phyloP scores from a whole-genome alignment of 2,329 filamentous ascomycete genomes.

The Aspergillus versicolor region DNA sequence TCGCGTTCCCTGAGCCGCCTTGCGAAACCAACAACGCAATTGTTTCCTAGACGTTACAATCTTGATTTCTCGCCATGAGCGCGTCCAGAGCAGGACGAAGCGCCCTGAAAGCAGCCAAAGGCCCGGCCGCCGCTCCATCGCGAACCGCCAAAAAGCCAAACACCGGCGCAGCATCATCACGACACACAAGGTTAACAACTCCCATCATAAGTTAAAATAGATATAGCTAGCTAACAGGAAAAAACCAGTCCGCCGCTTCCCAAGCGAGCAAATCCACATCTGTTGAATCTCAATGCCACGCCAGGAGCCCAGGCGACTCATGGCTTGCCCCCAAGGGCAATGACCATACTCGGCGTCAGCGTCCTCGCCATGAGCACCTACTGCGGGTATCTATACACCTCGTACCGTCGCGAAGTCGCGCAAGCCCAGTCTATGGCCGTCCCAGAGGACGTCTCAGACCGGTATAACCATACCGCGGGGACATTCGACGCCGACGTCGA shows the following conservation, averaged over 20 bases:
- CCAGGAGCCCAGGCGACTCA: conserved; percentile 4
- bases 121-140: conserved; percentile 13
- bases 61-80: conserved; percentile 28
- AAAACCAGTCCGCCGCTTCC: conserved; percentile 18
- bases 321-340: conserved; percentile 30
- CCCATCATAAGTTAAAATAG: background rate
- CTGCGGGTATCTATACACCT: conserved; percentile 43
- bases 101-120: conserved; percentile 24
- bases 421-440: conserved; percentile 32
- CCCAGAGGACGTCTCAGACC: conserved; percentile 46
- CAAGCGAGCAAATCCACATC: conserved; percentile 26
- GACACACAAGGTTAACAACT: background rate
- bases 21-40: background rate
- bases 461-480: conserved; percentile 45
- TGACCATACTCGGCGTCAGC: conserved; percentile 40
- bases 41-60: background rate
- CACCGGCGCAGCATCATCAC: background rate
- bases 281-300: conserved; percentile 22
- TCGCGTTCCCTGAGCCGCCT: background rate
- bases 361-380: conserved; percentile 45
- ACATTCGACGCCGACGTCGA: conserved; percentile 49
- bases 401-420: conserved; percentile 39
- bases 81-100: conserved; percentile 23
- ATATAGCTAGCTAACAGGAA: conserved; percentile 4
- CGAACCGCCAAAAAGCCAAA: background rate